These are phyloP conservation scores for Rauvolfia tetraphylla DNA, from an alignment of 257 asterid species.

Conservation along the genomic window DNA sequence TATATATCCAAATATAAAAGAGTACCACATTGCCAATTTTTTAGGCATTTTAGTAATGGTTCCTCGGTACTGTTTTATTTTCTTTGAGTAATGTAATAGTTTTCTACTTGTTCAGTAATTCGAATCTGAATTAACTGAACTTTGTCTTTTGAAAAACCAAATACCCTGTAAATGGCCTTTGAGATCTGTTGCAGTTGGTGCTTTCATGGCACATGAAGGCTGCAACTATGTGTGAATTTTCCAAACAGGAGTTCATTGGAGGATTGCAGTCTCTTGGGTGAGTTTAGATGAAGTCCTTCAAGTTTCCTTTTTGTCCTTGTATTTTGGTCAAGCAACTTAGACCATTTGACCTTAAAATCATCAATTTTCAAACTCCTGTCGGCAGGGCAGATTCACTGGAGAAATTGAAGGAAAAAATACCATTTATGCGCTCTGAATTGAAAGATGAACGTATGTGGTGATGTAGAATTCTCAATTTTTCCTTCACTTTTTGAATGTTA, in stretches of 20 bases:
- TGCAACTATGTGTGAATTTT: constrained; percentile 97
- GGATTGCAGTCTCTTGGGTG: constrained; percentile 96
- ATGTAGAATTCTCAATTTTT: constrained; percentile 11
- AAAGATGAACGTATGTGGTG: constrained; percentile 91
- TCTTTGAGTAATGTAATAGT: not conserved
- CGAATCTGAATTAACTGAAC: not conserved
- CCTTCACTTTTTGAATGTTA: not conserved
- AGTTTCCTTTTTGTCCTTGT: constrained; percentile 7
- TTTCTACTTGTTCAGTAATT: not conserved
- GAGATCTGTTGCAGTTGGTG: constrained; percentile 39
- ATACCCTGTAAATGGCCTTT: not conserved
- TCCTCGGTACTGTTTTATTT: not conserved
- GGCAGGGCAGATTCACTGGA: constrained; percentile 91
- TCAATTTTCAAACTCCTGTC: constrained; percentile 20
- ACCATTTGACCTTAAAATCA: constrained; percentile 16
- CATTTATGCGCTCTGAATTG: constrained; percentile 91
- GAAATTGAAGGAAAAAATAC: constrained; percentile 82
- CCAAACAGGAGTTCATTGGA: constrained; percentile 82
- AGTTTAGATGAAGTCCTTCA: constrained; percentile 23
- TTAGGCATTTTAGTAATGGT: not conserved
- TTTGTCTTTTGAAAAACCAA: not conserved
- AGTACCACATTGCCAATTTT: not conserved
- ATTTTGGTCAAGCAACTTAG: not conserved
- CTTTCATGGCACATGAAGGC: constrained; percentile 89
- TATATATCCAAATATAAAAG: not conserved